phyloP scores from a whole-genome alignment of 768 basidiomycete species.

The Atractiella rhizophila region DNA sequence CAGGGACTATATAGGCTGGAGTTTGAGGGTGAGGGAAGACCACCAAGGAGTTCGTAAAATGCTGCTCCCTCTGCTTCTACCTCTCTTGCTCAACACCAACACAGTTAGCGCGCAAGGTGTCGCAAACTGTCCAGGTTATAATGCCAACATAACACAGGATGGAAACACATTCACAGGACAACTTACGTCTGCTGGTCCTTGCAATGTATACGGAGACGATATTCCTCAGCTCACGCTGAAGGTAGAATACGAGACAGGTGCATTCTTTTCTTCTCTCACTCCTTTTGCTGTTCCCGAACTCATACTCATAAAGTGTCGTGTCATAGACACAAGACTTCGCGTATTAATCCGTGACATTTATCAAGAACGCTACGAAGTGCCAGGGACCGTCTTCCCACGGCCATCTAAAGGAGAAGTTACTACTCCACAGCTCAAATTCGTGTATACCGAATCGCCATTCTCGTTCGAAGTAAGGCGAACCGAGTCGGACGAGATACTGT shows the following conservation, averaged over 20 bases:
- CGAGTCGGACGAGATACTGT: constrained; percentile 31
- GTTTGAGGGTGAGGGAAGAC: too few relatives aligned
- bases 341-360: constrained; percentile 35
- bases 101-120: too few relatives aligned
- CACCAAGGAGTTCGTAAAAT: too few relatives aligned
- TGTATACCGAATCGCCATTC: constrained; percentile 36
- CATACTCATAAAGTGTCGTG: background rate
- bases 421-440: constrained; percentile 31
- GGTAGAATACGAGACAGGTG: too few relatives aligned
- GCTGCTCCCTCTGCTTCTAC: too few relatives aligned
- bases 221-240: background rate
- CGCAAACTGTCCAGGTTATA: background rate
- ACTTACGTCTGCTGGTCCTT: background rate
- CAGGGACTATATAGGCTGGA: too few relatives aligned
- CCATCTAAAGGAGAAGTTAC: constrained; percentile 22
- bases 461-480: constrained; percentile 34
- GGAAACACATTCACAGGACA: background rate
- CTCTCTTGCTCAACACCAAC: too few relatives aligned
- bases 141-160: background rate
- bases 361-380: constrained; percentile 37
- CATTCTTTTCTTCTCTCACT: background rate
- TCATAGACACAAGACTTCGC: constrained; percentile 33
- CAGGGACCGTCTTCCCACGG: constrained; percentile 35
- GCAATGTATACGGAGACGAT: background rate
- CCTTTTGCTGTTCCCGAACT: background rate